Evolutionary conservation across 352 stramenopile species (phyloP).

Genomic region (Peronosclerospora sorghi): DNA sequence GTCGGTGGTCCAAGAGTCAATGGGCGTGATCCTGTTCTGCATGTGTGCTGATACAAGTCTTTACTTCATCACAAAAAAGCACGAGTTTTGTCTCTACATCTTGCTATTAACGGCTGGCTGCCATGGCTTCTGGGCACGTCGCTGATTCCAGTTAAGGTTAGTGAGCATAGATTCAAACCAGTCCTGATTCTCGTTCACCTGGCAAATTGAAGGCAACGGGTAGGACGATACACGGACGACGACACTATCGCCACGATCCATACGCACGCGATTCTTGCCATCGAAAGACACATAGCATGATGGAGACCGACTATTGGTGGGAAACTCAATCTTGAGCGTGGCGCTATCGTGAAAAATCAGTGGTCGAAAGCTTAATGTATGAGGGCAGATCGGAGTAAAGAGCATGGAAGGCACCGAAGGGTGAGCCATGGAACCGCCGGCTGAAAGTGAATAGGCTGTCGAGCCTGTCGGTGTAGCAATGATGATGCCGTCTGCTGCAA

Average conservation of each 20-base stretch:
- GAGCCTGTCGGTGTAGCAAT: slow-evolving; percentile 96
- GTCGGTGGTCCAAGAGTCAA: slow-evolving; percentile 9
- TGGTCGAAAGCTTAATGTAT: slow-evolving; percentile 91
- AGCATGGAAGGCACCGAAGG: slow-evolving; percentile 95
- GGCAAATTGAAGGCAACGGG: slow-evolving; percentile 80
- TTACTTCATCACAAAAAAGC: neutral
- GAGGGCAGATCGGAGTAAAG: slow-evolving; percentile 97
- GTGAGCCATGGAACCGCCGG: slow-evolving; percentile 96
- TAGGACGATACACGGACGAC: slow-evolving; percentile 82
- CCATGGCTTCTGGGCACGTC: slow-evolving; percentile 74
- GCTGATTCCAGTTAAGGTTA: slow-evolving; percentile 90
- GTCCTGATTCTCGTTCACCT: slow-evolving; percentile 84
- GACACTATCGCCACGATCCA: slow-evolving; percentile 79
- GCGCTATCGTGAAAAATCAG: slow-evolving; percentile 88
- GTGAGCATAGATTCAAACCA: slow-evolving; percentile 89
- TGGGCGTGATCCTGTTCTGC: too few species aligned
- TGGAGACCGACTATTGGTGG: slow-evolving; percentile 55
- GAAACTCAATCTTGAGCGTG: slow-evolving; percentile 84
- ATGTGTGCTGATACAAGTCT: slow-evolving; percentile 3
- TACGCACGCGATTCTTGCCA: slow-evolving; percentile 82
- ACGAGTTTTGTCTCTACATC: slow-evolving; percentile 10
- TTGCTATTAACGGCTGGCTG: slow-evolving; percentile 23
- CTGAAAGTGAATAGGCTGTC: slow-evolving; percentile 96
- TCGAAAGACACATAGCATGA: slow-evolving; percentile 86
- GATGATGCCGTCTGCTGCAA: slow-evolving; percentile 95